Evolutionary conservation across 2,329 filamentous ascomycete species (phyloP).

Genomic region (Rutstroemia sp.): DNA sequence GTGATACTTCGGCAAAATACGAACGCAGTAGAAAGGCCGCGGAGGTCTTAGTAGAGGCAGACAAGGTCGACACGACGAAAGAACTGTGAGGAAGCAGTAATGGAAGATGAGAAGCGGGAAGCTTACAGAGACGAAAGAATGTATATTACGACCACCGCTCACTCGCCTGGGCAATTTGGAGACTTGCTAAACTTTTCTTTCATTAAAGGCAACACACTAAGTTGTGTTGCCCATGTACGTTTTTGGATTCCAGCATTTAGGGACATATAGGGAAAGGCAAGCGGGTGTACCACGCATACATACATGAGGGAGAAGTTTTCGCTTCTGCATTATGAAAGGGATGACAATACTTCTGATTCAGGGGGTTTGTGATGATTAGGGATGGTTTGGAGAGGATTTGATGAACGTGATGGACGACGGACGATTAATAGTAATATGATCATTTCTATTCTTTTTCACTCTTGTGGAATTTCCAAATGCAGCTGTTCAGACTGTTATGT

Average conservation of each 20-base stretch:
- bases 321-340: no score
- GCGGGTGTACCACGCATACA: background rate
- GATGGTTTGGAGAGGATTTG: no score
- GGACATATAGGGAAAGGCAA: background rate
- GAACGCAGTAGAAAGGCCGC: conserved; percentile 25
- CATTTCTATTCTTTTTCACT: no score
- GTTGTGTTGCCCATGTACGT: background rate
- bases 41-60: conserved; percentile 23
- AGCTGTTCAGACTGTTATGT: no score
- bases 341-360: no score
- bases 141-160: conserved; percentile 2
- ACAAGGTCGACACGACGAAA: conserved; percentile 12
- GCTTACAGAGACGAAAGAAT: background rate
- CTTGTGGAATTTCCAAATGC: no score
- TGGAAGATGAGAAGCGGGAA: no score
- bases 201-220: background rate
- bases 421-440: no score
- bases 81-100: background rate
- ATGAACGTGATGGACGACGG: no score
- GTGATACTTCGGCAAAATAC: conserved; percentile 25
- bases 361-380: no score
- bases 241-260: background rate
- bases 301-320: no score
- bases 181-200: background rate
- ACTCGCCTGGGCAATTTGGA: background rate